Evolutionary conservation across 306 rosid species (phyloP).

Genomic region (Argentina anserina): DNA sequence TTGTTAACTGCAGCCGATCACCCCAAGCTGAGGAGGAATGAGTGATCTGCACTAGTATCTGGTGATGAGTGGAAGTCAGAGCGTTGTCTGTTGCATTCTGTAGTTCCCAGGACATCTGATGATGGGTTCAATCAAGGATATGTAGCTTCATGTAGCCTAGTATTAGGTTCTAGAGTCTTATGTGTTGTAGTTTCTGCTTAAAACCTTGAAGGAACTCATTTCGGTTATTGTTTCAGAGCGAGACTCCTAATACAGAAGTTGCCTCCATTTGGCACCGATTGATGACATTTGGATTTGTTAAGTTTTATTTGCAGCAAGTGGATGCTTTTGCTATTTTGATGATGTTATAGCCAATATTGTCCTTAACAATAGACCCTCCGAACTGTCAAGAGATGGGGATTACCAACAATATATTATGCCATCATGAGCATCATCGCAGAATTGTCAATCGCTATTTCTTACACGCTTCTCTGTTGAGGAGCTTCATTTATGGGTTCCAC

Average conservation of each 20-base stretch:
- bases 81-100: not conserved
- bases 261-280: not conserved
- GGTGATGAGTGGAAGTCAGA: not conserved
- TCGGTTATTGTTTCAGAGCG: not conserved
- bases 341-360: not conserved
- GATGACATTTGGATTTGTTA: not conserved
- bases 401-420: too few relatives aligned
- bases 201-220: not conserved
- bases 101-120: not conserved
- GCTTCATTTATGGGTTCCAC: not conserved
- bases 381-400: too few relatives aligned
- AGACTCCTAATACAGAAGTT: not conserved
- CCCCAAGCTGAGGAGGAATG: conserved; percentile 85
- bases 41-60: conserved; percentile 3
- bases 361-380: not conserved
- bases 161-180: not conserved
- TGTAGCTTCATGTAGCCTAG: conserved; percentile 6
- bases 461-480: not conserved
- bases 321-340: not conserved
- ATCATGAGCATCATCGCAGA: too few relatives aligned
- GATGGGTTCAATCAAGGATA: not conserved
- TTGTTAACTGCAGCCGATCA: conserved; percentile 50
- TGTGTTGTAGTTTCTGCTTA: conserved; percentile 6
- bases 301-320: not conserved
- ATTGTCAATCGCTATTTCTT: too few relatives aligned